Conservation (phyloP, 169 alveolate genomes). For the Neospora caninum region DNA sequence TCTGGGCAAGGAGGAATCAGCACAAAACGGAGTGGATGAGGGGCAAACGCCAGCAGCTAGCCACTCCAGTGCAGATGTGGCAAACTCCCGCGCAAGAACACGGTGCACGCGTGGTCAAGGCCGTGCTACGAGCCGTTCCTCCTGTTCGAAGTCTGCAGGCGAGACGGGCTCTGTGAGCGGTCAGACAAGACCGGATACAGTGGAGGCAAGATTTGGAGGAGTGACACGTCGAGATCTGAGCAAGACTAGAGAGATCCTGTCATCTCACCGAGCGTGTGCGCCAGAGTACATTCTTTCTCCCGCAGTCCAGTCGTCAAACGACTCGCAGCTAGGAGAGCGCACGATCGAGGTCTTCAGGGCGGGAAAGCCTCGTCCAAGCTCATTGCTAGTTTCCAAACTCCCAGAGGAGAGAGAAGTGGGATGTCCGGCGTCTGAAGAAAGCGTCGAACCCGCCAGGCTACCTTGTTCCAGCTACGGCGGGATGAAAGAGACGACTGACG, state of each 20-base stretch:
- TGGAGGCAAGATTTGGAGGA: too few relatives aligned
- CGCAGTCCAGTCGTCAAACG: neutral
- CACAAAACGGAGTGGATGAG: too few relatives aligned
- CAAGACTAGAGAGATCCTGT: too few relatives aligned
- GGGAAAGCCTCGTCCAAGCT: neutral
- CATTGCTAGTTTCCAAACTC: neutral
- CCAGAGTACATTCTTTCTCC: neutral
- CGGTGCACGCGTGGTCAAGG: neutral
- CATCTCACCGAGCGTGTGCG: neutral
- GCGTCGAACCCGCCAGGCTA: neutral
- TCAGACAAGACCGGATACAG: neutral
- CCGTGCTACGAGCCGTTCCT: too few relatives aligned
- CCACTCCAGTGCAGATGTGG: neutral
- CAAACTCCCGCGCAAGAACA: neutral
- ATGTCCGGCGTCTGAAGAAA: neutral
- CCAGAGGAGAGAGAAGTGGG: neutral
- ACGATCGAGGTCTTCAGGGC: neutral
- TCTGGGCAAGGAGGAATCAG: too few relatives aligned
- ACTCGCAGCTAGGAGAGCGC: neutral
- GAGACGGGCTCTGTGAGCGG: neutral
- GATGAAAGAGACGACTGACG: neutral
- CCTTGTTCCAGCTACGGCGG: neutral
- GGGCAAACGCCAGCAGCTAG: neutral
- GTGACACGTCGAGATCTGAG: too few relatives aligned
- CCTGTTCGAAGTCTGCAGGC: neutral